A percentile compares a stretch with the other conserved stretches of the same genome.
These are phyloP conservation scores for Paradendryphiella salina DNA, from an alignment of 2,329 filamentous ascomycete species.

Conservation along the genomic window DNA sequence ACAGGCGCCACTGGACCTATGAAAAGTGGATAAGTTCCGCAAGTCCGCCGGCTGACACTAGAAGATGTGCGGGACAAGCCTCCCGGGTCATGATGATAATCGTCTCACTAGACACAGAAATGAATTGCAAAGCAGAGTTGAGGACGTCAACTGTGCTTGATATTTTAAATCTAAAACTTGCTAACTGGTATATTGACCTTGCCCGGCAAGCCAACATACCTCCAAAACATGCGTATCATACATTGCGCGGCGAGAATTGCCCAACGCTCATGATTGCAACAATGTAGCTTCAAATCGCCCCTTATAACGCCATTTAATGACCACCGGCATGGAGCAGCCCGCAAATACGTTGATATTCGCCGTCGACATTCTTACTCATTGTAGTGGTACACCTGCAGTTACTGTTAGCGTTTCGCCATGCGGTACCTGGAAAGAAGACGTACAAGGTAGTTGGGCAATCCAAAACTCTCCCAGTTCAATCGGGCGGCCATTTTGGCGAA, in stretches of 20 bases:
- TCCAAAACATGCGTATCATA: slow-evolving; percentile 14
- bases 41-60: not conserved
- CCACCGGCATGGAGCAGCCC: slow-evolving; percentile 16
- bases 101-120: not conserved
- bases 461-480: slow-evolving; percentile 80
- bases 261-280: slow-evolving; percentile 11
- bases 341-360: slow-evolving; percentile 4
- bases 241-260: slow-evolving; percentile 7
- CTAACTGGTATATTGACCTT: slow-evolving; percentile 14
- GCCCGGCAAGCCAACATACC: slow-evolving; percentile 18
- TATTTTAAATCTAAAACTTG: slow-evolving; percentile 6
- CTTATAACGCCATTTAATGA: slow-evolving; percentile 41
- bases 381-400: slow-evolving; percentile 77
- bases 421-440: slow-evolving; percentile 33
- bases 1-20: not conserved
- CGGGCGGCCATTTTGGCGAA: slow-evolving; percentile 96
- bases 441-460: slow-evolving; percentile 97
- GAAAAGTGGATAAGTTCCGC: not conserved
- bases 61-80: too few species aligned
- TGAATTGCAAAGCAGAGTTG: not conserved
- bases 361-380: slow-evolving; percentile 65
- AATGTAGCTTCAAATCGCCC: slow-evolving; percentile 6
- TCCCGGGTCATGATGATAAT: too few species aligned
- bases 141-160: not conserved
- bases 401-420: slow-evolving; percentile 1